A percentile compares a stretch with the other conserved stretches of the same genome.
These are phyloP conservation scores for Neofusicoccum sp. DNA, from an alignment of 2,329 filamentous ascomycete species.

Conservation along the genomic window DNA sequence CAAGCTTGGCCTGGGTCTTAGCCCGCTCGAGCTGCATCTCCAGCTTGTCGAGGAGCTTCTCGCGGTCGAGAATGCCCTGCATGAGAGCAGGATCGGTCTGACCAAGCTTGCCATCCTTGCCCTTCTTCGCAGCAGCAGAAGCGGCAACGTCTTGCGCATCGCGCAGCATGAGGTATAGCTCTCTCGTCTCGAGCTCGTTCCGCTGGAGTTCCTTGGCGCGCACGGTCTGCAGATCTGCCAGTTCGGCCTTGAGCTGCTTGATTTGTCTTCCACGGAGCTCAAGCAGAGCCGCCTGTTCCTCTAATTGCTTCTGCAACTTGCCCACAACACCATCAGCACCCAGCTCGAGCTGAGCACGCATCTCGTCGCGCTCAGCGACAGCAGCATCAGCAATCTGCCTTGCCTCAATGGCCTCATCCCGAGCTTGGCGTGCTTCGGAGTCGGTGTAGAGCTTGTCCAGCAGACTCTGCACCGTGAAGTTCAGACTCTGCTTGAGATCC, in stretches of 20 bases:
- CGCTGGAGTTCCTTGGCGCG: conserved; percentile 88
- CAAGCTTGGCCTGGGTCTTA: conserved; percentile 96
- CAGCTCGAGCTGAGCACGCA: conserved; percentile 81
- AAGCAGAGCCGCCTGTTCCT: conserved; percentile 87
- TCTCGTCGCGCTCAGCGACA: conserved; percentile 93
- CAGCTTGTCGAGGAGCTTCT: conserved; percentile 86
- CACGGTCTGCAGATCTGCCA: conserved; percentile 81
- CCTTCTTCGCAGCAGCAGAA: conserved; percentile 68
- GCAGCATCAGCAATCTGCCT: conserved; percentile 93
- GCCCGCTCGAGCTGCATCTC: conserved; percentile 95
- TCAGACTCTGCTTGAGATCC: conserved; percentile 95
- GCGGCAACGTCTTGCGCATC: conserved; percentile 96
- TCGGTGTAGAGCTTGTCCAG: conserved; percentile 96
- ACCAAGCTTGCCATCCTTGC: conserved; percentile 49
- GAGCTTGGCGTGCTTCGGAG: conserved; percentile 85
- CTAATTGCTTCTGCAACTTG: conserved; percentile 89
- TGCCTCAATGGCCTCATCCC: conserved; percentile 87
- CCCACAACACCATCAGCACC: conserved; percentile 91
- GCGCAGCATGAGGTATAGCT: conserved; percentile 95
- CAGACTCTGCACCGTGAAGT: conserved; percentile 93
- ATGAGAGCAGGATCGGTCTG: conserved; percentile 71
- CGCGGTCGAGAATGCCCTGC: conserved; percentile 90
- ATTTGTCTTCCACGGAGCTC: conserved; percentile 83
- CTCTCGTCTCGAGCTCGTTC: conserved; percentile 92
- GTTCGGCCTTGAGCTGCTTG: conserved; percentile 82